Evolutionary conservation across 169 alveolate species (phyloP).

Genomic region (Babesia sp.): DNA sequence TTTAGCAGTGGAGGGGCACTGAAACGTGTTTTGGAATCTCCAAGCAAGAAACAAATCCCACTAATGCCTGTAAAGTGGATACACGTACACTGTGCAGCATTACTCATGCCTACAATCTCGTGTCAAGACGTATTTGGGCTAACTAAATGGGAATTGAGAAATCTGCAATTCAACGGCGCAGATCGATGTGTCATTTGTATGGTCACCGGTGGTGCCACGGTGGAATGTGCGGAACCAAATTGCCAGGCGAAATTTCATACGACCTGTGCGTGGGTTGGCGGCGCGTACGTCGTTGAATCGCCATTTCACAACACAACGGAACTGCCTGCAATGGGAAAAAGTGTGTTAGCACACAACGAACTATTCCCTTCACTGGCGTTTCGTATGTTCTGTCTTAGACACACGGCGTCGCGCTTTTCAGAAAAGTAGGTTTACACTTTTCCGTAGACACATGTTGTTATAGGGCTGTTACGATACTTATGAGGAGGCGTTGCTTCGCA

Average conservation of each 20-base stretch:
- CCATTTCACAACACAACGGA: conserved; percentile 10
- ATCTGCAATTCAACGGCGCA: not conserved
- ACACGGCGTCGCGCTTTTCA: conserved; percentile 15
- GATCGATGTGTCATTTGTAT: conserved; percentile 32
- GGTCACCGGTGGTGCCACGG: conserved; percentile 47
- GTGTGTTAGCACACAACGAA: not conserved
- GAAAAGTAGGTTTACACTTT: conserved; percentile 24
- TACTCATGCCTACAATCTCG: conserved; percentile 43
- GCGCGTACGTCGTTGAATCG: conserved; percentile 48
- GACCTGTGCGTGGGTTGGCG: conserved; percentile 61
- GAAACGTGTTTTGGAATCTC: conserved; percentile 12
- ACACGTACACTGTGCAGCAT: conserved; percentile 59
- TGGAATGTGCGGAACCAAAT: conserved; percentile 10
- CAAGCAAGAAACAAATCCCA: not conserved
- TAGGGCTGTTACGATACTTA: conserved; percentile 43
- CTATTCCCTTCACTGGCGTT: conserved; percentile 44
- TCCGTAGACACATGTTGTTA: not conserved
- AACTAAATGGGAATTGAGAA: conserved; percentile 33
- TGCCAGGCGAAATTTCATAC: conserved; percentile 53
- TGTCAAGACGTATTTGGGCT: conserved; percentile 43
- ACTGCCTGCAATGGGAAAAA: not conserved
- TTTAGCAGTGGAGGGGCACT: conserved; percentile 66
- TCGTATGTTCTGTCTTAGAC: conserved; percentile 29
- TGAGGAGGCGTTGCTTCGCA: conserved; percentile 34
- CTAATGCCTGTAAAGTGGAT: conserved; percentile 25